These are phyloP conservation scores for Boletellus ananas DNA, from an alignment of 768 basidiomycete genomes.

Conservation along the genomic window DNA sequence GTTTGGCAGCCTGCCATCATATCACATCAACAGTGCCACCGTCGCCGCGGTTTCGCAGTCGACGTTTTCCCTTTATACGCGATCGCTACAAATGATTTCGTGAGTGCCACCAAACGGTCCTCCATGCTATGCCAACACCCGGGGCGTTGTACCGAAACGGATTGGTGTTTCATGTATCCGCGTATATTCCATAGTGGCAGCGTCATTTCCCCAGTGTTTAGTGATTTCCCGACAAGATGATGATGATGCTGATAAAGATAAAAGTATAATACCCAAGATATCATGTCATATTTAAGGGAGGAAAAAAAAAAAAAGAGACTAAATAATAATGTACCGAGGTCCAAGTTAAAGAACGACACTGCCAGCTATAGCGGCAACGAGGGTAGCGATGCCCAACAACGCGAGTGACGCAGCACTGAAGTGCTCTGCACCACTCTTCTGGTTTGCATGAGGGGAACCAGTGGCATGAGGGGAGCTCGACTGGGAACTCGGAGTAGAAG, in stretches of 20 bases:
- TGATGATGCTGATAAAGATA: not conserved
- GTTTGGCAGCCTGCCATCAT: not conserved
- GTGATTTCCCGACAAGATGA: slow-evolving; percentile 6
- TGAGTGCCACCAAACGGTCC: not conserved
- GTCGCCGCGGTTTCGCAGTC: not conserved
- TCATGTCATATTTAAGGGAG: not conserved
- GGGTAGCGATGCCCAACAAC: slow-evolving; percentile 21
- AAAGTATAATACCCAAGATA: slow-evolving; percentile 4
- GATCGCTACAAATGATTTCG: not conserved
- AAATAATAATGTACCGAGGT: slow-evolving; percentile 9
- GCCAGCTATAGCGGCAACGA: slow-evolving; percentile 21
- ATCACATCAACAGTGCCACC: not conserved
- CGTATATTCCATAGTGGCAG: slow-evolving; percentile 10
- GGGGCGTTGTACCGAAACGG: not conserved
- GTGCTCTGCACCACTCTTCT: slow-evolving; percentile 32
- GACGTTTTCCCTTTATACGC: not conserved
- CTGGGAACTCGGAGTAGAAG: not conserved
- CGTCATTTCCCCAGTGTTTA: not conserved
- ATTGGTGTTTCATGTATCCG: slow-evolving; percentile 9
- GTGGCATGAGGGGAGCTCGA: slow-evolving; percentile 12
- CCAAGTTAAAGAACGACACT: slow-evolving; percentile 20
- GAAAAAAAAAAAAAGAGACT: not conserved
- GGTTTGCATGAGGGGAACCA: slow-evolving; percentile 27
- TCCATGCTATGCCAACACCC: not conserved
- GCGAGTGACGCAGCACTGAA: slow-evolving; percentile 18